Conservation (phyloP, 2,329 filamentous ascomycete genomes). For the Hyphodiscus sp. region DNA sequence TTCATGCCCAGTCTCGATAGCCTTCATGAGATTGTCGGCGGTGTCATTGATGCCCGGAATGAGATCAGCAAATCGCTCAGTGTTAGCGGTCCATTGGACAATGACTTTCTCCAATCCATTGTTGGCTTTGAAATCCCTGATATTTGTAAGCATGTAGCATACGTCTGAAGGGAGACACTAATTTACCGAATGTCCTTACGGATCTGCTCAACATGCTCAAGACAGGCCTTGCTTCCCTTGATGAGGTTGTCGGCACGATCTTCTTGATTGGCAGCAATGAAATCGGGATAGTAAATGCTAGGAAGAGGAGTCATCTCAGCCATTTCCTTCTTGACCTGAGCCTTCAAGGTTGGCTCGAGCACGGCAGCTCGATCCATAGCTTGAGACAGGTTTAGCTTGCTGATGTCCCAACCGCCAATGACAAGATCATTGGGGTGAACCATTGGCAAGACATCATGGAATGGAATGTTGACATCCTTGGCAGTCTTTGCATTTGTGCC, state of each 20-base stretch:
- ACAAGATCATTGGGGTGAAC: conserved; percentile 93
- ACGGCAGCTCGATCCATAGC: conserved; percentile 96
- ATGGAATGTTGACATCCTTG: conserved; percentile 91
- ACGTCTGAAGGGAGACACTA: conserved; percentile 6
- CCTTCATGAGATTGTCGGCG: conserved; percentile 82
- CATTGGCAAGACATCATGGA: conserved; percentile 92
- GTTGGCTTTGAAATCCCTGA: conserved; percentile 77
- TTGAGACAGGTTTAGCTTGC: conserved; percentile 76
- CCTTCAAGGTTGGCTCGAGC: conserved; percentile 90
- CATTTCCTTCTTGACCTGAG: conserved; percentile 89
- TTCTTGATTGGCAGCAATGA: conserved; percentile 98
- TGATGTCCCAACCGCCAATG: conserved; percentile 97
- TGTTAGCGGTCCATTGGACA: conserved; percentile 98
- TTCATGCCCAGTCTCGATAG: conserved; percentile 79
- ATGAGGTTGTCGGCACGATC: conserved; percentile 90
- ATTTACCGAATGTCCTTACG: conserved; percentile 80
- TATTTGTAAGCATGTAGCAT: not conserved
- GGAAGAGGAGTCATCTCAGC: conserved; percentile 78
- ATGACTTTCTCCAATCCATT: conserved; percentile 91
- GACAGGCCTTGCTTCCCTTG: conserved; percentile 74
- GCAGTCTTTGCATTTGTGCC: conserved; percentile 78
- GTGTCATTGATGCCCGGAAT: conserved; percentile 90
- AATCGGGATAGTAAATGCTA: conserved; percentile 97
- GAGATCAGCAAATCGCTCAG: conserved; percentile 90
- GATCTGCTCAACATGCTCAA: conserved; percentile 85